These are phyloP conservation scores for Allium fistulosum DNA, from an alignment of 106 monocot genomes.

Conservation along the genomic window DNA sequence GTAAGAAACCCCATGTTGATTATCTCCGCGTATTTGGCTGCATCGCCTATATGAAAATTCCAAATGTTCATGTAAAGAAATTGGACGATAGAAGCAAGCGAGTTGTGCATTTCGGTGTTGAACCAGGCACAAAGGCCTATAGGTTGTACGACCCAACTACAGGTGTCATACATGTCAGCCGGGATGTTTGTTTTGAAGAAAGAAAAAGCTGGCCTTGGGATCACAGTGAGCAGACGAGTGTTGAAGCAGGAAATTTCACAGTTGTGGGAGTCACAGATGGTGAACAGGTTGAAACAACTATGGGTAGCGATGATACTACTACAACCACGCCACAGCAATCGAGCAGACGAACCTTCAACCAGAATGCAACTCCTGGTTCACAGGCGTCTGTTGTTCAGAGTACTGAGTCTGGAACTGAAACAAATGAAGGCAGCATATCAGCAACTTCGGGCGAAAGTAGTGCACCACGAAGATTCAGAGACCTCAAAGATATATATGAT, in stretches of 20 bases:
- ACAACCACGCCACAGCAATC: too few relatives aligned
- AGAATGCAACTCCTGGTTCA: too few relatives aligned
- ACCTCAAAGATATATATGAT: too few relatives aligned
- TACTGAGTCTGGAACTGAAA: too few relatives aligned
- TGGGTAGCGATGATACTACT: background rate
- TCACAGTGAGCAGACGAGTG: too few relatives aligned
- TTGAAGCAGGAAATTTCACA: background rate
- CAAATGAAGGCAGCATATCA: too few relatives aligned
- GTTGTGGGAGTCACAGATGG: background rate
- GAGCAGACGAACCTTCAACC: too few relatives aligned
- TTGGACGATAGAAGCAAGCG: background rate
- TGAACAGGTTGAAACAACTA: background rate
- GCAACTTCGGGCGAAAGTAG: too few relatives aligned
- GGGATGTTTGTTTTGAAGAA: too few relatives aligned
- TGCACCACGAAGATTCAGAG: too few relatives aligned
- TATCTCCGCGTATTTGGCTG: background rate
- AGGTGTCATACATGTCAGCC: too few relatives aligned
- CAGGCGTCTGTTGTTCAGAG: too few relatives aligned
- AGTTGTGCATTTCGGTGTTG: background rate
- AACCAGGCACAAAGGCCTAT: background rate
- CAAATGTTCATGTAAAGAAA: background rate
- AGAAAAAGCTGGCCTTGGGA: background rate
- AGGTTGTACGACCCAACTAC: background rate
- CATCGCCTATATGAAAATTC: slow-evolving; percentile 1
- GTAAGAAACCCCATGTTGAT: background rate